Evolutionary conservation across 352 stramenopile genomes (phyloP), one percentile per base, ranked within the genome.

Genomic region (Globisporangium middletonii): DNA sequence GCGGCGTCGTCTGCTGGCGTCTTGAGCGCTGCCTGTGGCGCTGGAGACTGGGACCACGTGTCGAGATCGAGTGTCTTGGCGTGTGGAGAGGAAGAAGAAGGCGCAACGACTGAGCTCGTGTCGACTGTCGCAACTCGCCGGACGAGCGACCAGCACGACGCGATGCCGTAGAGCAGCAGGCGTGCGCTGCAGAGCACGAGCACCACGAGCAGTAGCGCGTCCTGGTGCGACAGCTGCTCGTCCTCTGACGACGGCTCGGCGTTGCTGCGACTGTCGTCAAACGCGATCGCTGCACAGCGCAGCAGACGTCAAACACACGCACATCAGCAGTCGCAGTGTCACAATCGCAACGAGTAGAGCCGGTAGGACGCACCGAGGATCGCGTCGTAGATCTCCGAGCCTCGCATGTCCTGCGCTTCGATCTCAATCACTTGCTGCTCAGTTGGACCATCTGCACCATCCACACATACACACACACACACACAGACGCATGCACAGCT

Each of bases 351-450:
- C 9, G 48, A 45, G 35, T 16, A 9, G 28, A 46, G 3, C 8
- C 4, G 18, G 11, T 3, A 19, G 7, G 9, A 46, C n/a, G 35
- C 26, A 59, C 75, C 66, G 75, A 78, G 44, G 53, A 81, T 68
- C n/a, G 77, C 62, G 38, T 65, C 69, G 50, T 74, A 76, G 61
- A 85, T 69, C 46, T 85, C 75, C 0, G 75, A 70, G 41, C 72
- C 77, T 50, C 56, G 64, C 53, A 85, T 77, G 56, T 85, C 75
- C 56, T 72, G 75, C 26, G 72, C 69, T 13, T 80, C 65, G 11
- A 85, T 67, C 51, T 82, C 67, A 42, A 85, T 73, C 23, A 77
- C 59, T 49, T 65, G 68, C 11, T 60, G 72, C 53, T 85, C 68
- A 9, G 53, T 67, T 1, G 63, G 61, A 28, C 64, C 72, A 54